A percentile compares a stretch with the other conserved stretches of the same genome.
phyloP scores from a whole-genome alignment of 2,329 filamentous ascomycete species.

The Calonectria fujianensis region DNA sequence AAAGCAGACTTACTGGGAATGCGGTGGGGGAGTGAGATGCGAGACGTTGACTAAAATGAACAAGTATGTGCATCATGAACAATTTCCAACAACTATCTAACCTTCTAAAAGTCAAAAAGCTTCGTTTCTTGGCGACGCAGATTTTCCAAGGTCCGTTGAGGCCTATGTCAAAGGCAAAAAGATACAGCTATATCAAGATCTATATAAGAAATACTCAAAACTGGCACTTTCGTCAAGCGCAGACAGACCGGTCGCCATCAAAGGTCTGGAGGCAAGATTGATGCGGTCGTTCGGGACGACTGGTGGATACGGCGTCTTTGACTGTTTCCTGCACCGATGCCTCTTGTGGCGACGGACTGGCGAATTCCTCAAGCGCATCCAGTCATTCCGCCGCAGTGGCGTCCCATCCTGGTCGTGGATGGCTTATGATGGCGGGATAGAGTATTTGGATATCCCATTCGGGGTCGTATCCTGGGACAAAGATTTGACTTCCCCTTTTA shows the following conservation, averaged over 20 bases:
- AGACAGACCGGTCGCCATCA: conserved; percentile 48
- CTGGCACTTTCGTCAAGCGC: conserved; percentile 39
- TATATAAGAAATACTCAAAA: conserved; percentile 46
- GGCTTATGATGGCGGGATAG: conserved; percentile 58
- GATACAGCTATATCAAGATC: conserved; percentile 43
- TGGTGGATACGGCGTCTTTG: conserved; percentile 49
- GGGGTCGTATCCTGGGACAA: neutral
- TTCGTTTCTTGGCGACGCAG: conserved; percentile 46
- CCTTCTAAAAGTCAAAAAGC: conserved; percentile 31
- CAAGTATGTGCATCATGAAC: conserved; percentile 37
- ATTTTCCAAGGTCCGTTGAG: conserved; percentile 41
- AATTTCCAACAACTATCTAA: neutral
- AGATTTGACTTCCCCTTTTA: neutral
- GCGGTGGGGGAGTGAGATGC: conserved; percentile 44
- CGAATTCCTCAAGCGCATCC: conserved; percentile 26
- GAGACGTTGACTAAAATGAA: conserved; percentile 42
- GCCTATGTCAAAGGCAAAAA: conserved; percentile 37
- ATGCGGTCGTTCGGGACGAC: conserved; percentile 38
- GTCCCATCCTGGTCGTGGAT: conserved; percentile 61
- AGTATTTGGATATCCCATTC: conserved; percentile 5
- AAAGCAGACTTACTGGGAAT: conserved; percentile 48
- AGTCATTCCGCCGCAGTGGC: conserved; percentile 16
- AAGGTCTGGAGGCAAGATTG: conserved; percentile 43
- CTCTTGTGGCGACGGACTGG: conserved; percentile 45
- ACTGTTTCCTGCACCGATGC: conserved; percentile 41